Base-by-base conservation (phyloP, 805 yeast genomes). In the Brettanomyces bruxellensis region DNA sequence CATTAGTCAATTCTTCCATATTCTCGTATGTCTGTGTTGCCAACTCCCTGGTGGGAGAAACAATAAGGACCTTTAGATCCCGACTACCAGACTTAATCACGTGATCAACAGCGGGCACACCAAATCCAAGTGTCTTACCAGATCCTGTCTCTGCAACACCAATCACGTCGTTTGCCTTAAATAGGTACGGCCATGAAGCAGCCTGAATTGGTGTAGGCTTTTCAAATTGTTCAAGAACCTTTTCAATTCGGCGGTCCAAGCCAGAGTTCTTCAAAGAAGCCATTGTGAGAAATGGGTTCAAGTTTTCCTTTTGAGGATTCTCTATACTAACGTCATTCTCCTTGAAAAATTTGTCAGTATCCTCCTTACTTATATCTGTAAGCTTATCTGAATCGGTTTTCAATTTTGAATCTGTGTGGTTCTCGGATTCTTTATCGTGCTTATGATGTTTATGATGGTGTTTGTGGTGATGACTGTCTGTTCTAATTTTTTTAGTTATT, bases 131-230 rank as follows among this genome's bases (percentile, higher is more conserved):
- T 0, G 99, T 91, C 66, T 91, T 91, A 60, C 99, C 99, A 1
- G 96, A 87, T 36, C 99, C 99, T 3, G 99, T 91, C 68, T 91
- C 97, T 12, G 99, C 99, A 53, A 91, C 96, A 64, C 98, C 99
- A 54, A 91, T 78, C 25, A 90, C 95, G 62, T 91, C 99, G 48
- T 82, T 75, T 14, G 85, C 84, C 22, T 77, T 68, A 44, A 89
- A 68, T 45, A 91, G 68, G 60, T 79, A 88, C 53, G 99, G 98
- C 98, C 98, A 93, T 7, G 97, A 77, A 40, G 80, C 87, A 32
- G 96, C 77, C 70, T 91, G 99, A 56, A 91, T 91, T 35, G 98
- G 98, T 5, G 98, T 90, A 46, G 99, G 99, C 56, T 79, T 82
- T 13, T 87, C 83, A 69, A 86, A 93, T 56, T 81, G 78, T 37